These are phyloP conservation scores for Verticillium isaacii DNA, from an alignment of 2,329 filamentous ascomycete species.

Conservation along the genomic window DNA sequence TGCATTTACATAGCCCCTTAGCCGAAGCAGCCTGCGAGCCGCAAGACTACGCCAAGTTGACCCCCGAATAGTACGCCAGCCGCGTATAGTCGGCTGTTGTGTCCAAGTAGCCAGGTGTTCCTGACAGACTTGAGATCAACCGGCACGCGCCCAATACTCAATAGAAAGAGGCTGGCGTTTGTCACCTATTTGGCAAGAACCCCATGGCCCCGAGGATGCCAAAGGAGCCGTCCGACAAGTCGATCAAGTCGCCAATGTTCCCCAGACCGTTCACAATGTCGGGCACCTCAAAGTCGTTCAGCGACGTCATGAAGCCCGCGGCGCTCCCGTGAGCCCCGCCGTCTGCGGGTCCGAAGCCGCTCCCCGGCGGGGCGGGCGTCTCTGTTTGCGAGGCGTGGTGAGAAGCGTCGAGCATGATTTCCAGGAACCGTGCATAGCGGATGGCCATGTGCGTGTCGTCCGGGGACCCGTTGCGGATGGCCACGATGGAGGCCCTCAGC, in stretches of 20 bases:
- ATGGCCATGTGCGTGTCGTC: constrained; percentile 1
- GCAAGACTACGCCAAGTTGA: no score
- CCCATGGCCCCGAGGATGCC: not conserved
- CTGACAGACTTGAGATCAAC: no score
- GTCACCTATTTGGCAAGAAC: not conserved
- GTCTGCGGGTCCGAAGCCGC: not conserved
- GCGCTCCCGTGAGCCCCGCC: no score
- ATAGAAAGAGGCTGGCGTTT: no score
- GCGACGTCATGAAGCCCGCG: not conserved
- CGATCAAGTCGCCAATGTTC: not conserved
- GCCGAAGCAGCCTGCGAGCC: no score
- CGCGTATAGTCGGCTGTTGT: no score
- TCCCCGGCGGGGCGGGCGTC: no score
- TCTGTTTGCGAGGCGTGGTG: not conserved
- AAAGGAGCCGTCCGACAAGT: not conserved
- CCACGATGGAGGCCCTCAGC: not conserved
- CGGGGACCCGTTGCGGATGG: not conserved
- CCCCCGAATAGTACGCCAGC: no score
- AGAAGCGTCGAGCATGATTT: not conserved
- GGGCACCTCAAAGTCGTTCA: not conserved
- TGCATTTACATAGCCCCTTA: no score
- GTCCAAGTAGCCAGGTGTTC: no score
- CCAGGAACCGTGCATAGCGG: not conserved
- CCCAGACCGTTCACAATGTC: not conserved
- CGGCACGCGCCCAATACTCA: no score